Conservation (phyloP, 495 filamentous ascomycete genomes). For the Cetradonia linearis region DNA sequence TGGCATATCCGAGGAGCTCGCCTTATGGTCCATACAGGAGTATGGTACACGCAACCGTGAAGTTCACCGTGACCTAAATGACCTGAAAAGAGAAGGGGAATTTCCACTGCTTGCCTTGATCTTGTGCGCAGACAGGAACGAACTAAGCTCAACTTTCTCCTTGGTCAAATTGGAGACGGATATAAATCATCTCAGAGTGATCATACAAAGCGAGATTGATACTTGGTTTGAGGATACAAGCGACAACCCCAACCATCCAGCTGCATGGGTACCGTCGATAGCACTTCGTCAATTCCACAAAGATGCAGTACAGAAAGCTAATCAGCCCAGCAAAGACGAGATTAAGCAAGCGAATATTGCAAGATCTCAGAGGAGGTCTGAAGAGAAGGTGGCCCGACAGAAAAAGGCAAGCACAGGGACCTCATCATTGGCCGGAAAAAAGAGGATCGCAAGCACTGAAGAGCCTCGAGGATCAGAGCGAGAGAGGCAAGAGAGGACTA, state of each 20-base stretch:
- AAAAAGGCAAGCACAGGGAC: constrained; percentile 10
- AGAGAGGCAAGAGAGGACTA: constrained; percentile 13
- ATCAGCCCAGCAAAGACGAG: constrained; percentile 11
- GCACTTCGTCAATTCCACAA: constrained; percentile 12
- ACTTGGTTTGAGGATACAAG: constrained; percentile 8
- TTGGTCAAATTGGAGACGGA: constrained; percentile 13
- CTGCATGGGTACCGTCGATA: constrained; percentile 12
- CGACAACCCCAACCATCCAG: constrained; percentile 13
- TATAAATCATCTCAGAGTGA: constrained; percentile 14
- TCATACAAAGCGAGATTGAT: constrained; percentile 14
- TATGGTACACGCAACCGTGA: constrained; percentile 11
- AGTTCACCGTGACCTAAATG: constrained; percentile 11
- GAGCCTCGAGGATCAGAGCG: constrained; percentile 13
- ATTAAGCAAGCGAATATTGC: constrained; percentile 14
- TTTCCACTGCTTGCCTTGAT: constrained; percentile 13
- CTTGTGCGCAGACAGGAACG: constrained; percentile 13
- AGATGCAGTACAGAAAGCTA: constrained; percentile 14
- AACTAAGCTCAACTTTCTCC: constrained; percentile 11
- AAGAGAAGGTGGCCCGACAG: constrained; percentile 12
- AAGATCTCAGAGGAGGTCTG: constrained; percentile 13
- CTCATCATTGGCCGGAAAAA: constrained; percentile 12
- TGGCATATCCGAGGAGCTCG: constrained; percentile 12
- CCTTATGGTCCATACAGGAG: constrained; percentile 12
- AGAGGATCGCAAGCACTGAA: constrained; percentile 12
- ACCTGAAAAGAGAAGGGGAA: constrained; percentile 14